Percentiles rank a stretch among this genome's conserved stretches.
Evolutionary conservation across 768 basidiomycete genomes (phyloP).

Genomic region (Suillus subluteus): DNA sequence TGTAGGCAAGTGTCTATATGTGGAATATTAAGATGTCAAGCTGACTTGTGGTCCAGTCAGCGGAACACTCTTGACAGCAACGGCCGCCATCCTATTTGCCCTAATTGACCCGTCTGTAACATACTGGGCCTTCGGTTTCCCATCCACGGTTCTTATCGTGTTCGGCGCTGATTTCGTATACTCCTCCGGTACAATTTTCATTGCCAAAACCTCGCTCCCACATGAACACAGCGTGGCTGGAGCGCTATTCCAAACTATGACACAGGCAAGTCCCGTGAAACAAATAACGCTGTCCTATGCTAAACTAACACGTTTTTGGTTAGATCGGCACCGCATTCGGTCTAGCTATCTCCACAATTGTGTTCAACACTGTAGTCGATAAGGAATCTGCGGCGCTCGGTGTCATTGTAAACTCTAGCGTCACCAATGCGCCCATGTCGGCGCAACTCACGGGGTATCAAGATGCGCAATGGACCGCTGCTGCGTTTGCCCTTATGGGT

Average conservation of each 20-base stretch:
- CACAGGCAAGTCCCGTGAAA: conserved; percentile 48
- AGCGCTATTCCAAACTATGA: conserved; percentile 80
- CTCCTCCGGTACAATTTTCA: conserved; percentile 71
- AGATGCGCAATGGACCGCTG: conserved; percentile 66
- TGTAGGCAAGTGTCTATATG: conserved; percentile 43
- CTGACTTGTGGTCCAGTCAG: conserved; percentile 33
- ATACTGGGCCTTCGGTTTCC: conserved; percentile 82
- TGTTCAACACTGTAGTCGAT: conserved; percentile 58
- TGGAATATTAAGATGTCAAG: conserved; percentile 6
- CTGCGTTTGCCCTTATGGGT: conserved; percentile 67
- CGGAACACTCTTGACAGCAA: conserved; percentile 62
- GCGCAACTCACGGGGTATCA: conserved; percentile 58
- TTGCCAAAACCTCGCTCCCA: conserved; percentile 65
- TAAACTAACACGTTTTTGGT: background rate
- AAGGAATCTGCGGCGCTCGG: conserved; percentile 36
- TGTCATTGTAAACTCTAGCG: conserved; percentile 32
- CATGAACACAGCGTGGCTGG: conserved; percentile 80
- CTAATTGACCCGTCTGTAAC: conserved; percentile 56
- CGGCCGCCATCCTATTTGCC: conserved; percentile 69
- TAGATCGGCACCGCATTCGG: conserved; percentile 74
- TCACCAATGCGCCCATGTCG: conserved; percentile 32
- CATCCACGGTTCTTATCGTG: conserved; percentile 63
- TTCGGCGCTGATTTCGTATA: conserved; percentile 82
- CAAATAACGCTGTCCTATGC: background rate
- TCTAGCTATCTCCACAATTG: conserved; percentile 71